phyloP scores from a whole-genome alignment of 1,284 basidiomycete genomes.

The Singerocomus inundabilis region DNA sequence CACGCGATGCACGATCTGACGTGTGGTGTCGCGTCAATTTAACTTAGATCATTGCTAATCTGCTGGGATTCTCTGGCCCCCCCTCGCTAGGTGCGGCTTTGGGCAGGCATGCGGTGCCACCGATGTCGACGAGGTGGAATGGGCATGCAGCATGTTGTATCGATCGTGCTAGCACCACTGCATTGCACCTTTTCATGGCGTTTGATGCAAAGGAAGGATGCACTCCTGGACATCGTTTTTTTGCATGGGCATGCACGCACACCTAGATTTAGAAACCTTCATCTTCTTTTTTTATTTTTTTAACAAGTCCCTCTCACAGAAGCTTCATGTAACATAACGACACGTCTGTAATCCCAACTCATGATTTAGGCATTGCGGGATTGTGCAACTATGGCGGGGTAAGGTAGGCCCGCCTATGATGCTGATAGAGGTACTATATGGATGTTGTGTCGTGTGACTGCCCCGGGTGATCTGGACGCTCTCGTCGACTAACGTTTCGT shows the following conservation, averaged over 20 bases:
- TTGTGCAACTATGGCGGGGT: too few species aligned
- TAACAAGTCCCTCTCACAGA: too few species aligned
- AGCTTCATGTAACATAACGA: constrained; percentile 11
- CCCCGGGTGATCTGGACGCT: too few species aligned
- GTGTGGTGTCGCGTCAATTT: not conserved
- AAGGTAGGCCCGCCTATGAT: too few species aligned
- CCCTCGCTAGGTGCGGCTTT: not conserved
- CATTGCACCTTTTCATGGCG: not conserved
- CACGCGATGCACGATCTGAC: not conserved
- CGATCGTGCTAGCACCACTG: too few species aligned
- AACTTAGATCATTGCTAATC: constrained; percentile 8
- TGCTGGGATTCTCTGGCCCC: not conserved
- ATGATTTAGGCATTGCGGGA: not conserved
- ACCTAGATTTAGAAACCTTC: too few species aligned
- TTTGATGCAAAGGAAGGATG: not conserved
- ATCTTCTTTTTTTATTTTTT: too few species aligned
- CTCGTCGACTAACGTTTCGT: too few species aligned
- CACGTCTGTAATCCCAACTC: constrained; percentile 19
- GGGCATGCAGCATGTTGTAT: too few species aligned
- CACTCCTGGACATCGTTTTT: not conserved
- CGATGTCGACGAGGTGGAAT: not conserved
- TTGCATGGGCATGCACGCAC: too few species aligned
- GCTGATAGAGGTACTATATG: too few species aligned
- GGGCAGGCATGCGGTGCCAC: not conserved
- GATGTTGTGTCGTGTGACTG: too few species aligned